Evolutionary conservation across 352 stramenopile genomes (phyloP).

Genomic region (Globisporangium nunn): DNA sequence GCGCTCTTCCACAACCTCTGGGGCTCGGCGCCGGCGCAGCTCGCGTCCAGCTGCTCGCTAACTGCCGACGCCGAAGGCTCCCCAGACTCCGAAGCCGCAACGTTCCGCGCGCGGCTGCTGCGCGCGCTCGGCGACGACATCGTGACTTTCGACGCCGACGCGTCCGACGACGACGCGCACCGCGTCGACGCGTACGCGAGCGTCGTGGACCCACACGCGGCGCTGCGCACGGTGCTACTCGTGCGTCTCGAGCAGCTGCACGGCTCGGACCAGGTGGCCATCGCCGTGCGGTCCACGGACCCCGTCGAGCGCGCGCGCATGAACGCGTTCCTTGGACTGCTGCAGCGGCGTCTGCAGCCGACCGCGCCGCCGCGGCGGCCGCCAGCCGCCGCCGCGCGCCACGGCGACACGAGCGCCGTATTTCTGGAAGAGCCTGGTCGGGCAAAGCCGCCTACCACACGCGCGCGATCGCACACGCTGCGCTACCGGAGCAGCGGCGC

Average conservation of each 20-base stretch:
- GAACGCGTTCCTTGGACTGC: slow-evolving; percentile 36
- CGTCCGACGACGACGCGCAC: slow-evolving; percentile 2
- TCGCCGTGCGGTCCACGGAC: slow-evolving; percentile 66
- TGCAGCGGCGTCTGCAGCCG: slow-evolving; percentile 64
- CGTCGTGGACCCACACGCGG: slow-evolving; percentile 28
- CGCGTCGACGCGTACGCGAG: slow-evolving; percentile 33
- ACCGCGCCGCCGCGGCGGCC: slow-evolving; percentile 31
- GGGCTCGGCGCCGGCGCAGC: slow-evolving; percentile 39
- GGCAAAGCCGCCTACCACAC: slow-evolving; percentile 15
- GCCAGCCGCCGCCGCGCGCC: slow-evolving; percentile 14
- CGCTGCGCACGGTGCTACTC: slow-evolving; percentile 42
- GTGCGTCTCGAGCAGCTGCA: slow-evolving; percentile 62
- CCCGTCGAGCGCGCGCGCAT: slow-evolving; percentile 41
- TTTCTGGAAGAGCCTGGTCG: slow-evolving; percentile 43
- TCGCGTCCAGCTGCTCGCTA: slow-evolving; percentile 58
- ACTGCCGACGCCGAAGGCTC: slow-evolving; percentile 7
- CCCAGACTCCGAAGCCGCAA: not conserved
- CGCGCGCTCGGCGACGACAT: slow-evolving; percentile 45
- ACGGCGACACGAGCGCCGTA: slow-evolving; percentile 35
- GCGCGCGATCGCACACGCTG: slow-evolving; percentile 50
- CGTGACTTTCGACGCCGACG: slow-evolving; percentile 32
- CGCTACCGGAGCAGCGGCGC: slow-evolving; percentile 48
- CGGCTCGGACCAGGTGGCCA: slow-evolving; percentile 55
- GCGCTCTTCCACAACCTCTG: slow-evolving; percentile 66
- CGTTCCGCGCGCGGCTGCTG: slow-evolving; percentile 49